These are phyloP conservation scores for Rasamsonia emersonii DNA, from an alignment of 2,329 filamentous ascomycete species.

Conservation along the genomic window DNA sequence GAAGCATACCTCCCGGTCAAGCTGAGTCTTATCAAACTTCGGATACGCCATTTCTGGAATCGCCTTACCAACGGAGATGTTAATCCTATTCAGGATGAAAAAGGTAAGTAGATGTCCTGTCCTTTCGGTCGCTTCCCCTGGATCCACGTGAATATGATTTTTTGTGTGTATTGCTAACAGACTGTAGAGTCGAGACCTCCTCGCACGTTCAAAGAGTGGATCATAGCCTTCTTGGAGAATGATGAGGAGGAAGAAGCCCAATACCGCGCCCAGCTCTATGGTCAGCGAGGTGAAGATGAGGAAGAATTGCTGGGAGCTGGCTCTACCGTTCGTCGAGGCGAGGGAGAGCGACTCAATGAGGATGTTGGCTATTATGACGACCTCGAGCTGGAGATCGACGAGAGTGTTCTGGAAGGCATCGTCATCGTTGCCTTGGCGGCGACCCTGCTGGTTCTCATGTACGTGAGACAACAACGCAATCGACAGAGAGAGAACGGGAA, in stretches of 20 bases:
- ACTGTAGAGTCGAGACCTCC: conserved; percentile 57
- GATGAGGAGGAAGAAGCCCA: conserved; percentile 55
- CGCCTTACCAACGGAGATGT: conserved; percentile 81
- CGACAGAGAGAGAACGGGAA: conserved; percentile 29
- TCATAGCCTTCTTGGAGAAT: conserved; percentile 71
- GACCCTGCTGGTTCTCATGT: conserved; percentile 67
- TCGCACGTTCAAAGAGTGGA: conserved; percentile 77
- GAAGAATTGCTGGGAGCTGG: conserved; percentile 22
- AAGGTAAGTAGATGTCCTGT: conserved; percentile 49
- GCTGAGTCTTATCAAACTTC: conserved; percentile 75
- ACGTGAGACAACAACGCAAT: conserved; percentile 51
- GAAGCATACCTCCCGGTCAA: conserved; percentile 93
- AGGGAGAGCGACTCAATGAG: conserved; percentile 28
- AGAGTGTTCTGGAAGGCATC: conserved; percentile 74
- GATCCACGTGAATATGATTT: no score
- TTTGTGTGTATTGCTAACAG: background rate
- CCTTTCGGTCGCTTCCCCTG: background rate
- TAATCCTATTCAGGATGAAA: conserved; percentile 86
- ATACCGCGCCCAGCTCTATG: conserved; percentile 51
- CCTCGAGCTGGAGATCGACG: conserved; percentile 56
- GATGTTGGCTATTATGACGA: conserved; percentile 50
- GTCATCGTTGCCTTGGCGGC: conserved; percentile 72
- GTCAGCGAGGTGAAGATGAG: conserved; percentile 23
- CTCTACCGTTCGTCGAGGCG: conserved; percentile 7
- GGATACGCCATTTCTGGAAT: conserved; percentile 87